Percentiles rank a stretch among this genome's conserved stretches.
These are phyloP conservation scores for Tulasnella sp. DNA, from an alignment of 768 basidiomycete genomes.

Conservation along the genomic window DNA sequence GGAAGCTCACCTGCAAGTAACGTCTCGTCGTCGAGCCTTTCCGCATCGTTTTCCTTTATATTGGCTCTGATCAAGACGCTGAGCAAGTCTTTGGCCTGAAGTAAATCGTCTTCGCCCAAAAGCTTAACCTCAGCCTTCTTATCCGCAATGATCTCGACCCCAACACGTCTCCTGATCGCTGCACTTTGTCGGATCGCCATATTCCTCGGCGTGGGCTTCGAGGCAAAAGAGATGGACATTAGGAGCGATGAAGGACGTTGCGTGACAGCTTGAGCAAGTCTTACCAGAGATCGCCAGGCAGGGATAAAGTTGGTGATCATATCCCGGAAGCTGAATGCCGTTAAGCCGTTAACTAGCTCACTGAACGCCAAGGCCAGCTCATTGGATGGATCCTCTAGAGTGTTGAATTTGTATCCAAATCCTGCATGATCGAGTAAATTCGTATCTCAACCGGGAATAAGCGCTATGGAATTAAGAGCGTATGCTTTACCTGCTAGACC, in stretches of 20 bases:
- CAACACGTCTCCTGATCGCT: constrained; percentile 38
- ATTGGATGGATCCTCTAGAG: constrained; percentile 24
- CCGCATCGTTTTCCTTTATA: constrained; percentile 42
- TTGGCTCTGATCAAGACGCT: constrained; percentile 40
- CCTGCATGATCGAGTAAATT: not conserved
- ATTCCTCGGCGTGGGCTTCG: not conserved
- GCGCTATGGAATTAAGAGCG: not conserved
- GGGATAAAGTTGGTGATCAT: not conserved
- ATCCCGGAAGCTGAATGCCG: not conserved
- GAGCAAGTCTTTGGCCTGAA: not conserved
- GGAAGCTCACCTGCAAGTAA: constrained; percentile 30
- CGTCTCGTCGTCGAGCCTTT: constrained; percentile 46
- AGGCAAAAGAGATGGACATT: not conserved
- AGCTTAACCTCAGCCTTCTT: constrained; percentile 32
- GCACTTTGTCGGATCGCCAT: not conserved
- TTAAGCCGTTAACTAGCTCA: constrained; percentile 19
- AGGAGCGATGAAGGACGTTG: no score
- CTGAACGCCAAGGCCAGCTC: constrained; percentile 28
- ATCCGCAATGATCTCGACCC: constrained; percentile 45
- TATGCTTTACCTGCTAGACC: constrained; percentile 22
- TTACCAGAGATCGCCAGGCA: not conserved
- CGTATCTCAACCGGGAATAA: no score
- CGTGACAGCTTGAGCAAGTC: no score
- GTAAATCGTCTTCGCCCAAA: not conserved
- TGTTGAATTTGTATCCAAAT: constrained; percentile 29